These are phyloP conservation scores for Cicer cuneatum DNA, from an alignment of 306 rosid genomes.

Conservation along the genomic window DNA sequence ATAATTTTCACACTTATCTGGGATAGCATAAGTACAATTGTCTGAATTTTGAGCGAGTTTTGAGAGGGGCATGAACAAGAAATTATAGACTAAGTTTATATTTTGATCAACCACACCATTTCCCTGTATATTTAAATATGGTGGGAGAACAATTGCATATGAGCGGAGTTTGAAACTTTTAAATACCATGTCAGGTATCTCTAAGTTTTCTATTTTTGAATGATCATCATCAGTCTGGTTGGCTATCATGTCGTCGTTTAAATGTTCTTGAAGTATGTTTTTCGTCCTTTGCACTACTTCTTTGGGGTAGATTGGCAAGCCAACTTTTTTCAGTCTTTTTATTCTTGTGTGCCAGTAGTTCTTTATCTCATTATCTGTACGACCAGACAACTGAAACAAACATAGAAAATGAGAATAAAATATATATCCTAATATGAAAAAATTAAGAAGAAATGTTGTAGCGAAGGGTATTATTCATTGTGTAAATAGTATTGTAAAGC, in stretches of 20 bases:
- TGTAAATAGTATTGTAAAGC: too few species aligned
- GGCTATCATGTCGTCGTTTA: conserved; percentile 43
- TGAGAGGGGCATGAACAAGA: conserved; percentile 36
- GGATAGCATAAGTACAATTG: conserved; percentile 42
- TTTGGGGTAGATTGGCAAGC: conserved; percentile 72
- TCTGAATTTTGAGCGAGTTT: conserved; percentile 53
- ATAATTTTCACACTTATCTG: conserved; percentile 51
- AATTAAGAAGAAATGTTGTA: background rate
- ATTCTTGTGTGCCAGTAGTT: conserved; percentile 86
- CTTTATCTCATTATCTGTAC: conserved; percentile 89
- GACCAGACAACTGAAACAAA: conserved; percentile 75
- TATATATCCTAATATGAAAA: background rate
- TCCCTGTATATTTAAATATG: conserved; percentile 47
- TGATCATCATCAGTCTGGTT: conserved; percentile 46
- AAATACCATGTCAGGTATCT: conserved; percentile 57
- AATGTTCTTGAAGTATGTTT: conserved; percentile 57
- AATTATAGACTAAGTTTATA: conserved; percentile 51
- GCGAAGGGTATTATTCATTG: too few species aligned
- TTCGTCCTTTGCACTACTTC: conserved; percentile 52
- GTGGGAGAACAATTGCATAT: conserved; percentile 44
- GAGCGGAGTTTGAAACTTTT: conserved; percentile 42
- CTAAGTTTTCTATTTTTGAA: conserved; percentile 50
- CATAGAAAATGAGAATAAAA: conserved; percentile 30
- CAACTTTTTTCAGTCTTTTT: conserved; percentile 70
- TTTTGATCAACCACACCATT: conserved; percentile 53